These are phyloP conservation scores for Alternaria triticina DNA, from an alignment of 2,329 filamentous ascomycete genomes.

Conservation along the genomic window DNA sequence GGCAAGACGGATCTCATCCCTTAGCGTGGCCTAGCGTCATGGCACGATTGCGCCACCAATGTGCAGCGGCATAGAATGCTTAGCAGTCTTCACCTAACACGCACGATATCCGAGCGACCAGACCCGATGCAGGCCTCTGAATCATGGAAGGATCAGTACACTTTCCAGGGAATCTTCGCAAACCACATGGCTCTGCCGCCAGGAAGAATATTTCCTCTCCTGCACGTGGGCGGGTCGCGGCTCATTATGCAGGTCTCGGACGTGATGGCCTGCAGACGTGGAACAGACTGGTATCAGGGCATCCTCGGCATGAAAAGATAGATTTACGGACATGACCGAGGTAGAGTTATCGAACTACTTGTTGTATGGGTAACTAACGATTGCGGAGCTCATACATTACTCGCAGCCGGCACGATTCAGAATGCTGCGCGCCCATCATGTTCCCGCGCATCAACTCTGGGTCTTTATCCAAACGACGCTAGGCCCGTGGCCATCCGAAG, in stretches of 20 bases:
- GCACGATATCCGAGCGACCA: not conserved
- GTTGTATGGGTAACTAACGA: not conserved
- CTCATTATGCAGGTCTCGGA: not conserved
- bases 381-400: not conserved
- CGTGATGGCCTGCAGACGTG: not conserved
- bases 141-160: constrained; percentile 2
- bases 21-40: not conserved
- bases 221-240: not conserved
- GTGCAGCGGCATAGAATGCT: not conserved
- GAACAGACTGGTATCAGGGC: not conserved
- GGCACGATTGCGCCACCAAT: constrained; percentile 5
- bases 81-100: not conserved
- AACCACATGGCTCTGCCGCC: not conserved
- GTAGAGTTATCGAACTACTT: not conserved
- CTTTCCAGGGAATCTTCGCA: not conserved
- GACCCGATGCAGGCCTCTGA: not conserved
- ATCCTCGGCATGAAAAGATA: not conserved
- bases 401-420: not conserved
- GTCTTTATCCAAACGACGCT: not conserved
- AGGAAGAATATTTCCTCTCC: not conserved
- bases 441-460: not conserved
- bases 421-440: not conserved
- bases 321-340: not conserved
- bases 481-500: not conserved
- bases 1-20: constrained; percentile 1